Conservation (phyloP, 2,329 filamentous ascomycete genomes). For the Exophiala xenobiotica region DNA sequence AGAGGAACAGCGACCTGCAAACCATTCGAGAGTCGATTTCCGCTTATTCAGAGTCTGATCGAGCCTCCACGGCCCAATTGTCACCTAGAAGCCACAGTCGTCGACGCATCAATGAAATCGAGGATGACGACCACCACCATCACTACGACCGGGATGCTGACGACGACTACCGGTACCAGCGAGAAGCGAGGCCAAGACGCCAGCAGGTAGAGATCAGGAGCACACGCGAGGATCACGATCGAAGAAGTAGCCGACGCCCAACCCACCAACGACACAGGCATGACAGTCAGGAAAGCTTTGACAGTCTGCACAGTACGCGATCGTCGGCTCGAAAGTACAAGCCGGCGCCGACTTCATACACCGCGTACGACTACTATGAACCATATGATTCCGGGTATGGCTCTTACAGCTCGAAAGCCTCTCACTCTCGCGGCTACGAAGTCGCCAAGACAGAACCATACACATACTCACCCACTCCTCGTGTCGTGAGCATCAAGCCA, state of each 20-base stretch:
- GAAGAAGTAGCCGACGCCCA: constrained; percentile 7
- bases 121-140: constrained; percentile 10
- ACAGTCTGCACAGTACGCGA: constrained; percentile 18
- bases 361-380: constrained; percentile 19
- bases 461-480: constrained; percentile 18
- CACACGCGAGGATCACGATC: constrained; percentile 8
- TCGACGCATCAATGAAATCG: constrained; percentile 11
- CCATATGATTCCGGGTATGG: constrained; percentile 26
- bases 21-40: constrained; percentile 23
- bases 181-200: constrained; percentile 7
- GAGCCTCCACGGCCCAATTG: constrained; percentile 6
- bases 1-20: constrained; percentile 25
- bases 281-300: constrained; percentile 28
- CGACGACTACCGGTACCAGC: constrained; percentile 7
- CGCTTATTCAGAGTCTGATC: constrained; percentile 6
- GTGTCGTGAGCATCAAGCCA: constrained; percentile 13
- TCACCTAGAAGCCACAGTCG: constrained; percentile 7
- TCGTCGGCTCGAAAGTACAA: constrained; percentile 20
- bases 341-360: constrained; percentile 15
- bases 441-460: constrained; percentile 25
- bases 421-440: constrained; percentile 11
- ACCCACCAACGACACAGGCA: constrained; percentile 18
- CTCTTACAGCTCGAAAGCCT: constrained; percentile 24
- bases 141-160: constrained; percentile 3
- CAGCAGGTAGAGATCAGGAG: constrained; percentile 22